These are phyloP conservation scores for Anthostomella pinea DNA, from an alignment of 2,329 filamentous ascomycete genomes.

Conservation along the genomic window DNA sequence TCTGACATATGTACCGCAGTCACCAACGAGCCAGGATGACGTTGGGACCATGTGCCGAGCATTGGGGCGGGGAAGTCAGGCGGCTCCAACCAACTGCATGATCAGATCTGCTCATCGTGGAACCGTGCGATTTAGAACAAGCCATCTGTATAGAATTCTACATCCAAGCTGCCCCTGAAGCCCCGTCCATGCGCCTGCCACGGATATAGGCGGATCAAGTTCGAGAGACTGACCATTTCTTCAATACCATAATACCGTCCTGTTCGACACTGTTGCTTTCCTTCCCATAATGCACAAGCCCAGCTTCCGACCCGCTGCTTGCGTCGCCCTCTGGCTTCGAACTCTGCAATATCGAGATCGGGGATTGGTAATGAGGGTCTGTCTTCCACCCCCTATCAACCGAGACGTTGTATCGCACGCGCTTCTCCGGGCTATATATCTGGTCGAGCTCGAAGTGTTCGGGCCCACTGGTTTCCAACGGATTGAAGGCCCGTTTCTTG, in stretches of 20 bases:
- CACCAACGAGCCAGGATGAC: too few relatives aligned
- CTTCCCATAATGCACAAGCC: conserved; percentile 6
- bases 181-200: too few relatives aligned
- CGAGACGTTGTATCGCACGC: conserved; percentile 13
- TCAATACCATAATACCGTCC: conserved; percentile 19
- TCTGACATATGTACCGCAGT: too few relatives aligned
- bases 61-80: too few relatives aligned
- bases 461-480: conserved; percentile 5
- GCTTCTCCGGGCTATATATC: conserved; percentile 5
- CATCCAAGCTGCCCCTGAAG: too few relatives aligned
- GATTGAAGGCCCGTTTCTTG: conserved; percentile 13
- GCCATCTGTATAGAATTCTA: too few relatives aligned
- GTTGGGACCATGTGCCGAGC: too few relatives aligned
- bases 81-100: too few relatives aligned
- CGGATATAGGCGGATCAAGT: too few relatives aligned
- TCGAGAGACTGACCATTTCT: conserved; percentile 15
- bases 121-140: too few relatives aligned
- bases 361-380: not conserved
- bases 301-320: conserved; percentile 12
- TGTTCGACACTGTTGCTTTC: not conserved
- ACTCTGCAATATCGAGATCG: conserved; percentile 7
- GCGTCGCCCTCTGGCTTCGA: conserved; percentile 11
- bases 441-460: conserved; percentile 19
- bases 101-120: too few relatives aligned
- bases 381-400: conserved; percentile 2